Percentiles rank a stretch among this genome's conserved stretches.
Evolutionary conservation across 768 basidiomycete genomes (phyloP).

Genomic region (Neoboletus brunneissimus): DNA sequence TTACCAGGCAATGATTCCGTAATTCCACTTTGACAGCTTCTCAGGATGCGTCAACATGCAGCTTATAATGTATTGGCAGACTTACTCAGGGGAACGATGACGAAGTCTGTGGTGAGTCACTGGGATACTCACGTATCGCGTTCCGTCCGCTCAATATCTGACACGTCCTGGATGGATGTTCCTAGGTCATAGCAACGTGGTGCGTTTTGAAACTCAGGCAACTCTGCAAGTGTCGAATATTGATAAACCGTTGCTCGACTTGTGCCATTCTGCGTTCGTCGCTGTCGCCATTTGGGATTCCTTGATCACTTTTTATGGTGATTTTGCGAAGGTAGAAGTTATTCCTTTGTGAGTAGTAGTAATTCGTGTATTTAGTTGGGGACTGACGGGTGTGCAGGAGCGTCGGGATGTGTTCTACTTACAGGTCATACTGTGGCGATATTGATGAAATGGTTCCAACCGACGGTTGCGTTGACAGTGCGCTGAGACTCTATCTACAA

Average conservation of each 20-base stretch:
- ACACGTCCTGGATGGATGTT: neutral
- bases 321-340: conserved; percentile 1
- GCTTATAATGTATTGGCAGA: conserved; percentile 25
- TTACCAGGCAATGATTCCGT: neutral
- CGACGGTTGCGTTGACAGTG: conserved; percentile 22
- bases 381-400: conserved; percentile 17
- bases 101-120: conserved; percentile 20
- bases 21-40: conserved; percentile 9
- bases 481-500: neutral
- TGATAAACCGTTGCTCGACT: conserved; percentile 15
- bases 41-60: conserved; percentile 29
- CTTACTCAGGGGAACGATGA: conserved; percentile 14
- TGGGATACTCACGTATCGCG: neutral
- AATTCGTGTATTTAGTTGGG: too few relatives aligned
- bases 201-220: neutral
- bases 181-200: conserved; percentile 23
- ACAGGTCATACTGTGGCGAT: neutral
- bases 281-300: conserved; percentile 24
- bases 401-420: conserved; percentile 18
- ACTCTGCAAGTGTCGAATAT: neutral
- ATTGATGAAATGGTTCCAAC: conserved; percentile 9
- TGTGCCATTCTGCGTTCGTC: conserved; percentile 25
- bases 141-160: too few relatives aligned
- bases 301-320: conserved; percentile 21
- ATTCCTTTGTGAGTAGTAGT: conserved; percentile 13